Evolutionary conservation across 2,329 filamentous ascomycete species (phyloP).

Genomic region (Macrophomina phaseolina): DNA sequence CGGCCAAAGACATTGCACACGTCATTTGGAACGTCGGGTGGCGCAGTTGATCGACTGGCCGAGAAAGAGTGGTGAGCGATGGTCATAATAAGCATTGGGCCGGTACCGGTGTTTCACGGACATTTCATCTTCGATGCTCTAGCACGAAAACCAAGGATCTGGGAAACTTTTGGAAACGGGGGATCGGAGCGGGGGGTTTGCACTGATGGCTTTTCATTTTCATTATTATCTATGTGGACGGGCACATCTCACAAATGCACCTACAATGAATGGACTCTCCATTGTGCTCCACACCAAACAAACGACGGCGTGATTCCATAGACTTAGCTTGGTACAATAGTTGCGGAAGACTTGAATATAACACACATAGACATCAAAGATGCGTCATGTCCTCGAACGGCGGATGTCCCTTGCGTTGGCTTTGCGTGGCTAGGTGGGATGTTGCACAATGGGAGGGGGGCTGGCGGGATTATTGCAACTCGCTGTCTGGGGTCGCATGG

Average conservation of each 20-base stretch:
- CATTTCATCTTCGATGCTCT: constrained; percentile 23
- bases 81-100: constrained; percentile 27
- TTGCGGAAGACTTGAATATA: constrained; percentile 20
- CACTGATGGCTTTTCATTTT: neutral
- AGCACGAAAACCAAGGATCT: constrained; percentile 19
- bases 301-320: constrained; percentile 9
- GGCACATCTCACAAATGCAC: neutral
- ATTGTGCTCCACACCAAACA: neutral
- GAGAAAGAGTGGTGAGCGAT: neutral
- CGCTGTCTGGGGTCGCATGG: neutral
- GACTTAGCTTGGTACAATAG: constrained; percentile 18
- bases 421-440: neutral
- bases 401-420: neutral
- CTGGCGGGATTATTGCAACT: neutral
- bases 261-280: neutral
- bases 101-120: constrained; percentile 28
- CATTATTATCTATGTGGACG: constrained; percentile 1
- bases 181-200: constrained; percentile 17
- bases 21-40: constrained; percentile 72
- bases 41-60: constrained; percentile 53
- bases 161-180: constrained; percentile 8
- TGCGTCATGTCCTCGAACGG: constrained; percentile 1
- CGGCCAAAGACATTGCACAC: constrained; percentile 67
- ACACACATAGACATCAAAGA: constrained; percentile 8
- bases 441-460: neutral